Conservation (phyloP, 768 basidiomycete genomes). For the Russula brevipes region DNA sequence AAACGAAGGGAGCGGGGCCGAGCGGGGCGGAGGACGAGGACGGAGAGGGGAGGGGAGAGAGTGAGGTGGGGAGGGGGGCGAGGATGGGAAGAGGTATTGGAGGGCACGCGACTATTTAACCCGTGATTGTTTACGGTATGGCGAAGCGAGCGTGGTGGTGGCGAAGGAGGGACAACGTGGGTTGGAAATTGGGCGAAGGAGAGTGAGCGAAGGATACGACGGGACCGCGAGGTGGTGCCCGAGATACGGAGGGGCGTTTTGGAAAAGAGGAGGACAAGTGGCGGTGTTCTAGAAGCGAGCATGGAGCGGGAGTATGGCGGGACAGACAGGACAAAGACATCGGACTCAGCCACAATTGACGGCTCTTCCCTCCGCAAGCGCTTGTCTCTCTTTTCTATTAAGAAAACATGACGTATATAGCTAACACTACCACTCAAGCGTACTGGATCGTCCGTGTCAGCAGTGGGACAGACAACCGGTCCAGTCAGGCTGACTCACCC, state of each 20-base stretch:
- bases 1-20: not conserved
- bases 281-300: not conserved
- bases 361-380: too few species aligned
- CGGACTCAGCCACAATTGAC: too few species aligned
- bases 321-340: too few species aligned
- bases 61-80: not conserved
- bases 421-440: conserved; percentile 25
- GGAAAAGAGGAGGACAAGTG: too few species aligned
- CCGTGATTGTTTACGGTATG: conserved; percentile 11
- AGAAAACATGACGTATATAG: not conserved
- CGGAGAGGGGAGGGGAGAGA: too few species aligned
- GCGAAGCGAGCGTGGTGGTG: conserved; percentile 1
- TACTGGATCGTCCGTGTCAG: conserved; percentile 16
- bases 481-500: conserved; percentile 48
- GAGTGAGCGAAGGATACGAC: conserved; percentile 3
- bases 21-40: not conserved
- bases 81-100: not conserved
- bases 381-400: not conserved
- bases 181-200: not conserved
- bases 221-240: not conserved
- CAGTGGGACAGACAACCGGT: not conserved
- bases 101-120: conserved; percentile 15
- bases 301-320: not conserved
- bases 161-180: conserved; percentile 6
- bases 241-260: not conserved